A percentile compares a stretch with the other conserved stretches of the same genome.
Conservation (phyloP, 2,329 filamentous ascomycete genomes). For the Lecanosticta acicola region DNA sequence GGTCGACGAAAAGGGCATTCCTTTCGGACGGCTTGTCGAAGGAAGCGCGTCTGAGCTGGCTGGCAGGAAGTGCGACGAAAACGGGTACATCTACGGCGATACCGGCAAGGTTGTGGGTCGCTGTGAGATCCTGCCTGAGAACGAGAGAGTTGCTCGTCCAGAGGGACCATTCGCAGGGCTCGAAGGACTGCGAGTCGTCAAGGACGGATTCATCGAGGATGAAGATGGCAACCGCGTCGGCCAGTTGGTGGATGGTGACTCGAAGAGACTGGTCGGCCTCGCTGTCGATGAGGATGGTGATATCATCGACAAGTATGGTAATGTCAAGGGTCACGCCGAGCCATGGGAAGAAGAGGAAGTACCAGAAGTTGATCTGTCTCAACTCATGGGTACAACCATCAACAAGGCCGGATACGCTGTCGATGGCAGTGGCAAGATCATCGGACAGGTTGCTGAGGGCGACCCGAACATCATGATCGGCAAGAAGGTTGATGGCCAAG, state of each 20-base stretch:
- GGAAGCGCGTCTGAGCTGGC: slow-evolving; percentile 53
- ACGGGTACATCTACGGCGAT: slow-evolving; percentile 54
- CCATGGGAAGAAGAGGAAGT: slow-evolving; percentile 49
- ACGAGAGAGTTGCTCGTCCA: slow-evolving; percentile 50
- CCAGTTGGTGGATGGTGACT: slow-evolving; percentile 63
- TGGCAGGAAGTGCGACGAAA: slow-evolving; percentile 52
- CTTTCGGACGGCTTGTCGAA: slow-evolving; percentile 53
- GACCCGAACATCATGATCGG: slow-evolving; percentile 53
- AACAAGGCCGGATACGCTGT: slow-evolving; percentile 61
- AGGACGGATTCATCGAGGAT: slow-evolving; percentile 70
- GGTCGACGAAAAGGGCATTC: slow-evolving; percentile 49
- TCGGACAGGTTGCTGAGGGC: slow-evolving; percentile 54
- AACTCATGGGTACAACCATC: slow-evolving; percentile 56
- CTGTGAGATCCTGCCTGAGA: slow-evolving; percentile 54
- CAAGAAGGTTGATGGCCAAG: slow-evolving; percentile 57
- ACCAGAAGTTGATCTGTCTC: slow-evolving; percentile 50
- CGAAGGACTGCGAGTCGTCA: slow-evolving; percentile 58
- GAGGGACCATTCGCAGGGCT: slow-evolving; percentile 69
- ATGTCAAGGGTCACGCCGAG: slow-evolving; percentile 56
- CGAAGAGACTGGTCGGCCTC: slow-evolving; percentile 66
- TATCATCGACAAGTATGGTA: slow-evolving; percentile 68
- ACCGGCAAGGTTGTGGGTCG: slow-evolving; percentile 53
- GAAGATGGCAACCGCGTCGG: slow-evolving; percentile 73
- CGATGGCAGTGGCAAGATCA: slow-evolving; percentile 53
- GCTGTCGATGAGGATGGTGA: slow-evolving; percentile 77